A percentile compares a stretch with the other conserved stretches of the same genome.
These are phyloP conservation scores for Colletotrichum horii DNA, from an alignment of 2,329 filamentous ascomycete species.

Conservation along the genomic window DNA sequence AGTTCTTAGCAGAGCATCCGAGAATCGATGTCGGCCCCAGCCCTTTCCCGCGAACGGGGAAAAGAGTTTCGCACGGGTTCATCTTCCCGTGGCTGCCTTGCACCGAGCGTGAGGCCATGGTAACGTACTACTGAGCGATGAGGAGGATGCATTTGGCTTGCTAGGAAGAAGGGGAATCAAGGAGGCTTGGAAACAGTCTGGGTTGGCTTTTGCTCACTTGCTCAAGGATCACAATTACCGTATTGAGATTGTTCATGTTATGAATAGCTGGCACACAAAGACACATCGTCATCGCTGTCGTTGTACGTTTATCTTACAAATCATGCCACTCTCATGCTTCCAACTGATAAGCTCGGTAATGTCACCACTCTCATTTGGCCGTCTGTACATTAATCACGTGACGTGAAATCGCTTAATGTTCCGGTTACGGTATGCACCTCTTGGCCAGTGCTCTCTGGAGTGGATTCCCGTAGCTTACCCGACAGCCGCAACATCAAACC, in stretches of 20 bases:
- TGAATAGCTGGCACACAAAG: background rate
- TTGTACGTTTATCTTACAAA: background rate
- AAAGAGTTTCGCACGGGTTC: background rate
- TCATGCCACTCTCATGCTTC: background rate
- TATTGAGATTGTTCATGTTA: background rate
- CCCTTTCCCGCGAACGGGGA: background rate
- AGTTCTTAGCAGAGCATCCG: background rate
- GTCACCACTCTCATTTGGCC: constrained; percentile 9
- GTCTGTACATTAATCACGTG: constrained; percentile 18
- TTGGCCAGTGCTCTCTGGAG: constrained; percentile 21
- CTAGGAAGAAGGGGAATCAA: background rate
- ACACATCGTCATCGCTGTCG: background rate
- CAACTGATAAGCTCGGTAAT: background rate
- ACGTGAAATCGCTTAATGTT: constrained; percentile 9
- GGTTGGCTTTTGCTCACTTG: background rate
- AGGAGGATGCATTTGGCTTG: background rate
- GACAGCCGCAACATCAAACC: constrained; percentile 30
- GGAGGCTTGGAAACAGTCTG: background rate
- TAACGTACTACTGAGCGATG: background rate
- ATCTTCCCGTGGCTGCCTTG: background rate
- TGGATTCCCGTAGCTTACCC: constrained; percentile 19
- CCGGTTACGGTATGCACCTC: constrained; percentile 24
- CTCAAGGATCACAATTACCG: background rate
- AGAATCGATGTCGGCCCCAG: background rate
- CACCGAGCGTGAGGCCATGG: background rate